Evolutionary conservation across 306 rosid genomes (phyloP).

Genomic region (Senna siamea): DNA sequence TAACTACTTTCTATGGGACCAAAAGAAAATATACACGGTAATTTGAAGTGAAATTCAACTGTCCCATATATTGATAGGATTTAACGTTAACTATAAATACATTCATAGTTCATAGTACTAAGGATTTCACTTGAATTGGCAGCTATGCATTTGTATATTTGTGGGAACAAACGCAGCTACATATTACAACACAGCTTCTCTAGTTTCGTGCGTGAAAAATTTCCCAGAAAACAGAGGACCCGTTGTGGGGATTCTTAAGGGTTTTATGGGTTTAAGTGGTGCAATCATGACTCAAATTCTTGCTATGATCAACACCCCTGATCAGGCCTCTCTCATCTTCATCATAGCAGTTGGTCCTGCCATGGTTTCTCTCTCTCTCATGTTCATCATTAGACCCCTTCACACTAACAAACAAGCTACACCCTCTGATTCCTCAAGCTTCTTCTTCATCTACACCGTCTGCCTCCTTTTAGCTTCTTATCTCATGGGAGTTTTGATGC

Average conservation of each 20-base stretch:
- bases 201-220: slow-evolving; percentile 71
- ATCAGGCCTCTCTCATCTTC: slow-evolving; percentile 58
- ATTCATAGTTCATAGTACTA: too few species aligned
- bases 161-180: slow-evolving; percentile 83
- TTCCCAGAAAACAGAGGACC: slow-evolving; percentile 78
- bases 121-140: slow-evolving; percentile 31
- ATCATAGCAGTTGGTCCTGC: slow-evolving; percentile 75
- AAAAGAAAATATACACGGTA: too few species aligned
- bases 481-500: slow-evolving; percentile 60
- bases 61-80: too few species aligned
- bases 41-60: too few species aligned
- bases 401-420: slow-evolving; percentile 53
- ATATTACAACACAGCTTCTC: slow-evolving; percentile 75
- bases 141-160: slow-evolving; percentile 68
- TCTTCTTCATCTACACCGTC: slow-evolving; percentile 60
- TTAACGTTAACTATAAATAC: too few species aligned
- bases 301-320: slow-evolving; percentile 53
- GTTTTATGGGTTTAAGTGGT: slow-evolving; percentile 74
- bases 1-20: too few species aligned
- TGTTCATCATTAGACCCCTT: slow-evolving; percentile 73
- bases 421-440: slow-evolving; percentile 58
- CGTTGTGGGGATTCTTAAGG: slow-evolving; percentile 76
- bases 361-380: slow-evolving; percentile 54
- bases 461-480: slow-evolving; percentile 76
- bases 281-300: slow-evolving; percentile 69